Percentiles rank a stretch among this genome's conserved stretches.
phyloP scores from a whole-genome alignment of 2,329 filamentous ascomycete genomes.

The Tolypocladium sp. region DNA sequence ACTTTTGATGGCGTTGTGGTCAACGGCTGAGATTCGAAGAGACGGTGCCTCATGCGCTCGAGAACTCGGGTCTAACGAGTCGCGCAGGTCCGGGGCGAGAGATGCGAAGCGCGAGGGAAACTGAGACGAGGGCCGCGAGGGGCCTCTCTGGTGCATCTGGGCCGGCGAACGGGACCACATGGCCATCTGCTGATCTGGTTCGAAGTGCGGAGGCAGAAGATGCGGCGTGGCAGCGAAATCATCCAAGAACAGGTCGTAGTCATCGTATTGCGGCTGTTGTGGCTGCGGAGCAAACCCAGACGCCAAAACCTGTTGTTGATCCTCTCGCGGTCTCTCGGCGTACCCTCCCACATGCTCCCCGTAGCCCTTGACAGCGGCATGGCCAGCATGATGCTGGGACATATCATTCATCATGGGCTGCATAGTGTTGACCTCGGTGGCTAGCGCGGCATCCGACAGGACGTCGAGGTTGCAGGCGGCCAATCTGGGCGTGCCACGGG shows the following conservation, averaged over 20 bases:
- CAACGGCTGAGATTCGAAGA: constrained; percentile 43
- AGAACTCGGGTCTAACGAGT: constrained; percentile 17
- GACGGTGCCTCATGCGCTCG: constrained; percentile 20
- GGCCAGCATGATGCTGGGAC: constrained; percentile 26
- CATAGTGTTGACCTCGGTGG: constrained; percentile 44
- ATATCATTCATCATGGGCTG: constrained; percentile 40
- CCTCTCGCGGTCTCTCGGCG: constrained; percentile 37
- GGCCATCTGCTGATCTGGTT: constrained; percentile 42
- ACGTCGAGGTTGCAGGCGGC: constrained; percentile 49
- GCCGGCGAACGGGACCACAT: constrained; percentile 38
- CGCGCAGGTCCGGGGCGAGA: constrained; percentile 42
- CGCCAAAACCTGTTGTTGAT: constrained; percentile 29
- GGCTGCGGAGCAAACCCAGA: constrained; percentile 24
- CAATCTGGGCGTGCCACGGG: constrained; percentile 33
- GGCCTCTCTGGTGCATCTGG: constrained; percentile 26
- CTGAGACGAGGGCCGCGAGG: constrained; percentile 39
- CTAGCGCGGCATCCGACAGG: constrained; percentile 49
- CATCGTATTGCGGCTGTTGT: constrained; percentile 34
- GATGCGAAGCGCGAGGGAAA: constrained; percentile 47
- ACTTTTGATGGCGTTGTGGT: constrained; percentile 46
- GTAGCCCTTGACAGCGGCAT: constrained; percentile 39
- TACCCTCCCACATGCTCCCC: constrained; percentile 37
- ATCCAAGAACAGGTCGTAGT: constrained; percentile 51
- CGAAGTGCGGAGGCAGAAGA: constrained; percentile 45
- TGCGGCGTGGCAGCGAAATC: constrained; percentile 46